Base-by-base conservation (phyloP, 1,284 basidiomycete genomes). In the Trichosporon sp. region DNA sequence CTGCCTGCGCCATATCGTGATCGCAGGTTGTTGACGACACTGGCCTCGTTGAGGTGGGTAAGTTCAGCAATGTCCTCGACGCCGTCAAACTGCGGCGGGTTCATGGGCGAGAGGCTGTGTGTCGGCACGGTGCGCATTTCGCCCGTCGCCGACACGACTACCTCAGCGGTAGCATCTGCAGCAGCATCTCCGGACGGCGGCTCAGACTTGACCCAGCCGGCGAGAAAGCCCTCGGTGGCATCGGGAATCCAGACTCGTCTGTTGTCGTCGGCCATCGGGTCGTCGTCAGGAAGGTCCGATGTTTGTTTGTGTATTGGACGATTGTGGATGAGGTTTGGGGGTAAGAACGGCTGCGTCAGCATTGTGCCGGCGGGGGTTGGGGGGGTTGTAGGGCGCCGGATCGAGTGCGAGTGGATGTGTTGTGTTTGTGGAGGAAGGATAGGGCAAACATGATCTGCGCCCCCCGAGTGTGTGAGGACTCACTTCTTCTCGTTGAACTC, bases 41-140 rank as follows among this genome's bases (percentile, higher is more conserved):
- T 95, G 10, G 96, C 95, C 84, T 99, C 96, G 78, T 99, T 99
- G 66, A 99, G 83, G 81, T 95, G 97, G 1, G 96, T 99, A 68
- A 99, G 84, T 81, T 99, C 95, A 54, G 96, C 96, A 73, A 99
- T 99, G 81, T 99, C 96, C 71, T 95, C 94, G 2, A 94, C 95
- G 56, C 92, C 87, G 81, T 99, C 95, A 78, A 99, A 99, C 81
- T 97, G 96, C 52, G 95, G 95, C 13, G 95, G 96, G 75, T 99
- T 99, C 91, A 95, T 95, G 83, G 93, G 94, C 71, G 89, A 92
- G 49, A 95, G 81, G 21, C 87, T 85, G 71, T 91, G 88, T 61
- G 91, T 83, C 3, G 89, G 88, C 7, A 95, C 85, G 63, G 81
- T 86, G 58, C 90, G 65, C 23, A 75, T 70, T 59, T 80, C 78